Evolutionary conservation across 2,329 filamentous ascomycete species (phyloP).

Genomic region (Neofusicoccum umdonicola): DNA sequence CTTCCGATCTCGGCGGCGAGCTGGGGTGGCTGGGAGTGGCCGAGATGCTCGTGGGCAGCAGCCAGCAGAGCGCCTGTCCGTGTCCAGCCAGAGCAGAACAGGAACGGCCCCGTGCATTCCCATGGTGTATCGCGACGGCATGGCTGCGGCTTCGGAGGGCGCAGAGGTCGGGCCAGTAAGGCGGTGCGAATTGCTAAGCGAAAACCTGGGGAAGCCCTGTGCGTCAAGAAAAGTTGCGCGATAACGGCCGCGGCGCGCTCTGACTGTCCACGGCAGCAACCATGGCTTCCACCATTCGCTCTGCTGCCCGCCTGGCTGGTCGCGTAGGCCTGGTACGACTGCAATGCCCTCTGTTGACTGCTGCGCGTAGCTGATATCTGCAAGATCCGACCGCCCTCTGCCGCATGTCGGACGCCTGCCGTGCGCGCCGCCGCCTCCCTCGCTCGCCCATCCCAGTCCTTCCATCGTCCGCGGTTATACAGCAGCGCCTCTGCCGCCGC

Average conservation of each 20-base stretch:
- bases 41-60: not conserved
- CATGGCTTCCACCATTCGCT: conserved; percentile 39
- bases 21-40: not conserved
- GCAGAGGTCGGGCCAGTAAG: not conserved
- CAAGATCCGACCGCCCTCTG: not conserved
- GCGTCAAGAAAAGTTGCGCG: conserved; percentile 16
- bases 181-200: conserved; percentile 16
- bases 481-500: conserved; percentile 29
- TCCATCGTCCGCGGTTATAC: conserved; percentile 21
- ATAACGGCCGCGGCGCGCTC: conserved; percentile 11
- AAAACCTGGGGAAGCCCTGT: conserved; percentile 16
- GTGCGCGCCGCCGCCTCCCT: not conserved
- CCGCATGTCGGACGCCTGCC: conserved; percentile 8
- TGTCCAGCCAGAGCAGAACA: no score
- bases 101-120: no score
- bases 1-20: conserved; percentile 8
- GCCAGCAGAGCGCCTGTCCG: no score
- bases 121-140: no score
- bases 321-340: conserved; percentile 30
- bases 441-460: not conserved
- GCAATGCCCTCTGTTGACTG: not conserved
- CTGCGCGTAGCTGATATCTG: not conserved
- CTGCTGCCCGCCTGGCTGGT: conserved; percentile 32
- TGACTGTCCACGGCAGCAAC: conserved; percentile 11
- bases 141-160: not conserved